Evolutionary conservation across 345 rosid genomes (phyloP), one percentile per base, ranked within the genome.

Genomic region (Pistacia vera): DNA sequence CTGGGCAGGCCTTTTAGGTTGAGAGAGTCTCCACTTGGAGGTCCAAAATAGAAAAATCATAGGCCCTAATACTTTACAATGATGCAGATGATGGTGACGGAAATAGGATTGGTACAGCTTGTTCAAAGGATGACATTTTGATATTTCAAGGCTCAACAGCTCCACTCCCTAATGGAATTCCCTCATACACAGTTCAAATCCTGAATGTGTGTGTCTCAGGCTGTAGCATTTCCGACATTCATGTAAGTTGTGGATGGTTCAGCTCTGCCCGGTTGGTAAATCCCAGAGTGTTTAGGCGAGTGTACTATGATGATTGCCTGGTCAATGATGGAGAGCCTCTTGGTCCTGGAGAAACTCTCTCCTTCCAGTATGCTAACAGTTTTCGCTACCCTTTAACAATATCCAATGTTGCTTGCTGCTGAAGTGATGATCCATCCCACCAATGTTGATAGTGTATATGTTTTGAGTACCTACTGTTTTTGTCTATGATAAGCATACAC

Each of bases 171-270:
- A 83, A 79, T 18, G 98, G 97, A 62, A 85, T 92, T 68, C 97
- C 97, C 11, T 64, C 90, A 0, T 93, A 58, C 83, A 77, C 82
- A n/a, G 92, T 90, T 38, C 82, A 90, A 66, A 87, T 89, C 25
- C 70, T 86, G 22, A 90, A 90, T 71, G 48, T 65, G 0, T 83
- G 92, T 67, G 84, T 54, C 65, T 90, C 95, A 0, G 92, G 83
- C 16, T 89, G 93, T 72, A 79, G 80, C 57, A 87, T 94, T 52
- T 72, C 84, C 62, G 75, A 92, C 84, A 90, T 94, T 68, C 98
- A 94, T 67, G 84, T 94, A 22, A 85, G 73, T 35, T 91, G 91
- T 25, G 93, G 93, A 62, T 89, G 92, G 96, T 91, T 93, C 72
- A 88, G 94, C 79, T 90, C 97, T 0, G 90, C 81, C 12, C 71